Conservation (phyloP, 164 flowering plant species). For the Malania oleifera region DNA sequence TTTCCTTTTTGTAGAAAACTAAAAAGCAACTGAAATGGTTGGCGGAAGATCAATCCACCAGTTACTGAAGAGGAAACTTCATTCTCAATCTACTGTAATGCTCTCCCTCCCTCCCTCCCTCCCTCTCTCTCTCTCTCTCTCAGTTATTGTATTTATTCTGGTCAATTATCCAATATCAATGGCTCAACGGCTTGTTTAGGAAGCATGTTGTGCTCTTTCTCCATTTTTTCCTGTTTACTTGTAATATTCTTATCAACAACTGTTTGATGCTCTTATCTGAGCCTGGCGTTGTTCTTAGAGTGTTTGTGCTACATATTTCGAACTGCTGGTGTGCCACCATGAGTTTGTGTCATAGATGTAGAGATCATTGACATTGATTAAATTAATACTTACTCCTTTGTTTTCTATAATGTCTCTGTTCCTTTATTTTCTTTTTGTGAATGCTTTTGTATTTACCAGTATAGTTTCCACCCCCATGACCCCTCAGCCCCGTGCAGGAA, state of each 20-base stretch:
- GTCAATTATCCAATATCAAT: too few relatives aligned
- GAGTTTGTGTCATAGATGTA: too few relatives aligned
- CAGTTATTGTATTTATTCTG: too few relatives aligned
- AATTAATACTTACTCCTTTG: background rate
- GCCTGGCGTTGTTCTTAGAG: too few relatives aligned
- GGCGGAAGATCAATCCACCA: conserved; percentile 41
- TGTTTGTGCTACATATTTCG: too few relatives aligned
- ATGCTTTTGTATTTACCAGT: too few relatives aligned
- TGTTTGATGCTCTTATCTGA: too few relatives aligned
- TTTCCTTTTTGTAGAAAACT: conserved; percentile 6
- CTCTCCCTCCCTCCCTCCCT: background rate
- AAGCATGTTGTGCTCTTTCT: background rate
- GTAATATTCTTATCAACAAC: too few relatives aligned
- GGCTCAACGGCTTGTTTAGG: too few relatives aligned
- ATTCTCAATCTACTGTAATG: conserved; percentile 41
- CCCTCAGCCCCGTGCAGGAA: too few relatives aligned
- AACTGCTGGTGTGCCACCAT: too few relatives aligned
- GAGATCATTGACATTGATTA: background rate
- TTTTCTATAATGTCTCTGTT: background rate
- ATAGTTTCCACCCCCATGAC: too few relatives aligned
- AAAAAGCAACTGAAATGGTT: conserved; percentile 36
- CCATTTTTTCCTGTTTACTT: background rate
- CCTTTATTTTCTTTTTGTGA: background rate
- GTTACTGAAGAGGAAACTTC: conserved; percentile 43
- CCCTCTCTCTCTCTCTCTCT: background rate